Evolutionary conservation across 2,329 filamentous ascomycete genomes (phyloP).

Genomic region (Botrytis deweyae): DNA sequence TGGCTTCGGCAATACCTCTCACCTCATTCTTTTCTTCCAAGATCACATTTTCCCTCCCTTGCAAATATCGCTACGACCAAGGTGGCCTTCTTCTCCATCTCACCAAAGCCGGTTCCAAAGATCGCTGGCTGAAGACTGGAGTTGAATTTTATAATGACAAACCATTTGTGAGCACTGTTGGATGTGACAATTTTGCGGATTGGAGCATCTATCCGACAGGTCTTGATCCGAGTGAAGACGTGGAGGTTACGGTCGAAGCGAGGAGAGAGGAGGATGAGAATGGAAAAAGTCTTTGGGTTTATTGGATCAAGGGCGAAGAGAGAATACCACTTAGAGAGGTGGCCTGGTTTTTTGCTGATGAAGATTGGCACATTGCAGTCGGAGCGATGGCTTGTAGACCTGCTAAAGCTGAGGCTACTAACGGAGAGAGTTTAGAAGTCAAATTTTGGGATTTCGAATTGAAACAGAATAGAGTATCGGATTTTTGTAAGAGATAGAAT

Average conservation of each 20-base stretch:
- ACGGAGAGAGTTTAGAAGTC: slow-evolving; percentile 8
- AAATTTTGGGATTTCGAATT: slow-evolving; percentile 14
- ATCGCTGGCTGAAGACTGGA: slow-evolving; percentile 18
- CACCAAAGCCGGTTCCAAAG: background rate
- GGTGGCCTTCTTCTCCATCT: slow-evolving; percentile 16
- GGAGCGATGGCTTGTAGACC: slow-evolving; percentile 17
- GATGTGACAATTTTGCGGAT: slow-evolving; percentile 6
- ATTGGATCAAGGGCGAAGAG: slow-evolving; percentile 10
- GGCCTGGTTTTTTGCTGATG: slow-evolving; percentile 15
- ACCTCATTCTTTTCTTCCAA: slow-evolving; percentile 5
- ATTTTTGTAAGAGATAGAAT: background rate
- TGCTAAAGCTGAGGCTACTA: background rate
- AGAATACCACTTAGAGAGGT: slow-evolving; percentile 17
- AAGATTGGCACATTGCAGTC: slow-evolving; percentile 5
- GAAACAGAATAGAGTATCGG: background rate
- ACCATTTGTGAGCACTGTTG: slow-evolving; percentile 14
- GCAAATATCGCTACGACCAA: slow-evolving; percentile 18
- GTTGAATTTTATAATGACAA: slow-evolving; percentile 14
- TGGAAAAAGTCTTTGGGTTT: slow-evolving; percentile 17
- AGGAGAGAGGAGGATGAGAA: slow-evolving; percentile 12
- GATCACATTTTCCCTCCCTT: slow-evolving; percentile 10
- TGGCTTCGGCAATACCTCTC: background rate
- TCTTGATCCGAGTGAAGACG: background rate
- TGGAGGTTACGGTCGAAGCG: slow-evolving; percentile 13
- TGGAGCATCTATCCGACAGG: slow-evolving; percentile 14